Evolutionary conservation across 1,284 basidiomycete species (phyloP), one percentile per base, ranked within the genome.

Genomic region (Tilletia caries): DNA sequence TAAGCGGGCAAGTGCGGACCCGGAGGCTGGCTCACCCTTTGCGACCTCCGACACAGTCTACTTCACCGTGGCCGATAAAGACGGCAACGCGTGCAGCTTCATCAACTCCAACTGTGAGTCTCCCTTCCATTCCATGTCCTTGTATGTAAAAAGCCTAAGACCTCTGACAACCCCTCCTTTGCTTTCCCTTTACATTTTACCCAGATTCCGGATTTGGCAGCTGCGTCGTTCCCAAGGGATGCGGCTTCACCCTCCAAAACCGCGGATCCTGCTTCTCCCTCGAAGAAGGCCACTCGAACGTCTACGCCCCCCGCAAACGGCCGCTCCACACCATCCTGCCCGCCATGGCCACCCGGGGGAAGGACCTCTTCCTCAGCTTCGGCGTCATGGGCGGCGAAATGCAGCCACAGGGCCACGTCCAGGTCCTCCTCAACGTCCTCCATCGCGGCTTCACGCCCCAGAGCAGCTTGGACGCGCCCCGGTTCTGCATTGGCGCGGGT

Each of bases 281-380:
- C 25, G 85, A 87, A 65, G 88, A 92, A 70, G 89, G 88, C 0
- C 95, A 97, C 82, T 90, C 92, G 0, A 98, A 98, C 83, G 88
- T 87, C 48, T 64, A 80, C 23, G 79, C 72, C 13, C 74, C 75
- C 2, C 89, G 91, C 6, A 96, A 96, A 85, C 87, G 93, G 20
- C 93, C 94, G 1, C 96, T 95, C 83, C 94, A 97, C 81, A 97
- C 94, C 5, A 97, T 96, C 79, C 95, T 95, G 73, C 95, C 95
- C 5, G 92, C 92, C 1, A 88, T 97, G 86, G 95, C 89, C 0
- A 91, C 91, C 1, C 87, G 88, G 70, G 89, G 88, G 4, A 88
- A 90, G 70, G 93, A 96, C 60, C 86, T 97, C 1, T 92, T 94
- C 86, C 85, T 97, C 78, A 89, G 89, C 69, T 95, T 91, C 76